These are phyloP conservation scores for Scheffersomyces titani DNA, from an alignment of 1,139 yeast species.

Conservation along the genomic window DNA sequence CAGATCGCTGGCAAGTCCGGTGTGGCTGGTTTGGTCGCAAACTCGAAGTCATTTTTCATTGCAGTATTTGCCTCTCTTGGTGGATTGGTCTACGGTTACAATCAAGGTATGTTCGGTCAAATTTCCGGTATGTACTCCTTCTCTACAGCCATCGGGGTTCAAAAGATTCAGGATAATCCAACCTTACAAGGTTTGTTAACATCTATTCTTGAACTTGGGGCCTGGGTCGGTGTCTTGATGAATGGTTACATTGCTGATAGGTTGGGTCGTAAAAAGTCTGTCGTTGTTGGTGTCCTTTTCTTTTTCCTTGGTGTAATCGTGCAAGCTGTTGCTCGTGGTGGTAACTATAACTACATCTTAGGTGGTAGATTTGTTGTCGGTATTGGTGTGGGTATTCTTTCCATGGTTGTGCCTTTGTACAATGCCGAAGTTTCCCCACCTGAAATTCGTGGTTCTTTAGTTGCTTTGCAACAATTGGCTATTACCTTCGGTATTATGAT, in stretches of 20 bases:
- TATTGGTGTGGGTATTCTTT: conserved; percentile 24
- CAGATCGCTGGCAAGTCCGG: conserved; percentile 1
- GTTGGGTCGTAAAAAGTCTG: not conserved
- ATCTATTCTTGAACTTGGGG: conserved; percentile 1
- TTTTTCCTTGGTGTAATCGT: not conserved
- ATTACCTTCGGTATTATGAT: conserved; percentile 66
- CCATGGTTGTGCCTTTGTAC: conserved; percentile 25
- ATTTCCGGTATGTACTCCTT: not conserved
- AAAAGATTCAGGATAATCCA: not conserved
- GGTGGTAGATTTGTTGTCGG: conserved; percentile 46
- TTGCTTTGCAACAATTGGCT: conserved; percentile 67
- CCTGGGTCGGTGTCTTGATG: conserved; percentile 1
- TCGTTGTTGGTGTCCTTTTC: not conserved
- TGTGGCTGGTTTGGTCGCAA: not conserved
- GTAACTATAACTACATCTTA: not conserved
- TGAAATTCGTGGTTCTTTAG: conserved; percentile 64
- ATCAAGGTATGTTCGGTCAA: conserved; percentile 1
- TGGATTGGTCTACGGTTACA: conserved; percentile 1
- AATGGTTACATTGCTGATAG: conserved; percentile 1
- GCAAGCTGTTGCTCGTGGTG: conserved; percentile 1
- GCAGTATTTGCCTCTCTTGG: not conserved
- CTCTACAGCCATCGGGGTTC: not conserved
- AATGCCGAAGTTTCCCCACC: conserved; percentile 67
- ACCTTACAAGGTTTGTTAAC: not conserved
- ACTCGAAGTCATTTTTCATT: not conserved